These are phyloP conservation scores for Adansonia gregorii DNA, from an alignment of 441 rosid genomes.

Conservation along the genomic window DNA sequence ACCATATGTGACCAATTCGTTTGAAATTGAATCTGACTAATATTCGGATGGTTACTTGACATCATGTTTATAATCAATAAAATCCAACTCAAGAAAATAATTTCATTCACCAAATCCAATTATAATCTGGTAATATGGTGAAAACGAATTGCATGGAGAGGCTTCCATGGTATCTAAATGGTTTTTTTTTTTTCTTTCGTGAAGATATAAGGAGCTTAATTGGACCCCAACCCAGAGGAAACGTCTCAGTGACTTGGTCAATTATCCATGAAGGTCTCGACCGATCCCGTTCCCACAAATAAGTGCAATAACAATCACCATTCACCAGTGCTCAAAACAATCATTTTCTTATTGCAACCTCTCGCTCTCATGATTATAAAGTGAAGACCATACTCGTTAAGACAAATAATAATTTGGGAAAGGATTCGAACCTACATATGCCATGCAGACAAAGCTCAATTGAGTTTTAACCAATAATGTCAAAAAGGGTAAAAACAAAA, in stretches of 20 bases:
- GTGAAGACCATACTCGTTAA: background rate
- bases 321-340: background rate
- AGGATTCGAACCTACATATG: background rate
- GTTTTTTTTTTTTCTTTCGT: too few relatives aligned
- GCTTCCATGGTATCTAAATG: too few relatives aligned
- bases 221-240: constrained; percentile 14
- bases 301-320: constrained; percentile 23
- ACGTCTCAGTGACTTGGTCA: constrained; percentile 10
- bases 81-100: too few relatives aligned
- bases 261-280: constrained; percentile 14
- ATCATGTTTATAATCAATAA: too few relatives aligned
- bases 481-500: background rate
- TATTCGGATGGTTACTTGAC: too few relatives aligned
- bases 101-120: too few relatives aligned
- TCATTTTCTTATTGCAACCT: background rate
- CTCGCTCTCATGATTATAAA: background rate
- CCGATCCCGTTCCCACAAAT: constrained; percentile 33
- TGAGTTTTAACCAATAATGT: background rate
- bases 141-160: too few relatives aligned
- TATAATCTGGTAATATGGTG: too few relatives aligned
- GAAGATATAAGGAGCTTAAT: background rate
- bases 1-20: background rate
- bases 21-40: too few relatives aligned
- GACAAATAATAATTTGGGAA: background rate
- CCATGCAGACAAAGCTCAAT: background rate